phyloP scores from a whole-genome alignment of 2,329 filamentous ascomycete genomes.

The Orbilia oligospora region DNA sequence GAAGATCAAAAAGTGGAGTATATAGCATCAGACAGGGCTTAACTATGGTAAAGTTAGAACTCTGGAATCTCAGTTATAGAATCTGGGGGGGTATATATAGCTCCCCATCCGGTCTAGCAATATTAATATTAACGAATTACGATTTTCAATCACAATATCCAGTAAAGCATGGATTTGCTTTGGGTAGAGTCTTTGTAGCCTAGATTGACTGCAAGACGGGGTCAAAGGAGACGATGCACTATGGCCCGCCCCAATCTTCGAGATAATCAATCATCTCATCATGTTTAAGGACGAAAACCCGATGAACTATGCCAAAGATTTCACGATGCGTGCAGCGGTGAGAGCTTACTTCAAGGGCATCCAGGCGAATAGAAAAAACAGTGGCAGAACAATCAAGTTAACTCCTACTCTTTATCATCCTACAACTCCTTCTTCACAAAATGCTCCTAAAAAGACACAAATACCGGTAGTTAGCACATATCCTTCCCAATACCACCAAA shows the following conservation, averaged over 20 bases:
- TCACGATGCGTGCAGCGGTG: slow-evolving; percentile 6
- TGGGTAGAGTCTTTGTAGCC: too few species aligned
- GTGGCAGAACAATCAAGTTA: slow-evolving; percentile 39
- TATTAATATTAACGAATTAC: slow-evolving; percentile 12
- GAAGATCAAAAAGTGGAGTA: background rate
- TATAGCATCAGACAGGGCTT: background rate
- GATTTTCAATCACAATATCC: background rate
- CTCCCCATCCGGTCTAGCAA: background rate
- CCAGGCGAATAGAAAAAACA: background rate
- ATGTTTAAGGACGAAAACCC: background rate
- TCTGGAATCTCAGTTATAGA: background rate
- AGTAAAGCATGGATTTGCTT: background rate
- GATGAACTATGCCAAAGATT: background rate
- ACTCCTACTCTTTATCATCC: background rate
- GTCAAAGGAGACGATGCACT: background rate
- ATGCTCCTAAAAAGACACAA: slow-evolving; percentile 61
- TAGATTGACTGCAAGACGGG: too few species aligned
- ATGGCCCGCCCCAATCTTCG: background rate
- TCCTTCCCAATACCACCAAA: background rate
- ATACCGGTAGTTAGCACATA: slow-evolving; percentile 13
- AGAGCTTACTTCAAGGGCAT: background rate
- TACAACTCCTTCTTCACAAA: slow-evolving; percentile 64
- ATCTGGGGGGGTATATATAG: background rate
- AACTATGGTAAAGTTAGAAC: too few species aligned
- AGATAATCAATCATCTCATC: too few species aligned